Base-by-base conservation (phyloP, 2,329 filamentous ascomycete genomes). In the Epichloe gansuensis region DNA sequence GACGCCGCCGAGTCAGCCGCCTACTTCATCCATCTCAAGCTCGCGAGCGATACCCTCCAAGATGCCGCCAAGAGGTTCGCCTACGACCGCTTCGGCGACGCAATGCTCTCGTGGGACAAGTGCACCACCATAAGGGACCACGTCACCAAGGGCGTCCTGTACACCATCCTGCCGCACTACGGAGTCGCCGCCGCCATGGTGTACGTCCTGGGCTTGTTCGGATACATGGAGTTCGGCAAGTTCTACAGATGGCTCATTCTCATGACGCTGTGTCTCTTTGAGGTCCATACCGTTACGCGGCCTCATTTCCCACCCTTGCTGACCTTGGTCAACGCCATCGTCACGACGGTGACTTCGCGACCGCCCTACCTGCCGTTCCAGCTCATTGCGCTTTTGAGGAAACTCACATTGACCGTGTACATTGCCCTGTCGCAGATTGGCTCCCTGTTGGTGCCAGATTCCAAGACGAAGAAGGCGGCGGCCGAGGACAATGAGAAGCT, bases 61-160 rank as follows among this genome's bases (percentile, higher is more conserved):
- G 82, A 93, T 62, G 80, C 86, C 2, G 82, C 81, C 0, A 82
- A 79, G 61, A 78, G 89, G 52, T 95, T 93, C 65, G 89, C 88
- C 7, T 96, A 96, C 69, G 89, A 95, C 64, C 82, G 89, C 47
- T 89, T 95, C 65, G 90, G 90, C 0, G 84, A 87, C 0, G 80
- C 81, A 31, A 75, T 90, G 21, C 66, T 84, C 12, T 64, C 66
- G 8, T 91, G 84, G 84, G 71, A 77, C 57, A 74, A 78, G 57
- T 85, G 81, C 68, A 70, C 75, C 50, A 87, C 85, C 0, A 71
- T 87, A 52, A 77, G 77, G 54, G 90, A 95, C 64, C 95, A 80
- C 64, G 73, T 94, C 47, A 72, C 77, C 50, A 72, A 75, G 13
- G 89, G 87, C 51, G 70, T 72, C 51, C 54, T 87, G n/a, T 75